phyloP scores from a whole-genome alignment of 2,329 filamentous ascomycete genomes.

The Aspergillus pseudotamarii region DNA sequence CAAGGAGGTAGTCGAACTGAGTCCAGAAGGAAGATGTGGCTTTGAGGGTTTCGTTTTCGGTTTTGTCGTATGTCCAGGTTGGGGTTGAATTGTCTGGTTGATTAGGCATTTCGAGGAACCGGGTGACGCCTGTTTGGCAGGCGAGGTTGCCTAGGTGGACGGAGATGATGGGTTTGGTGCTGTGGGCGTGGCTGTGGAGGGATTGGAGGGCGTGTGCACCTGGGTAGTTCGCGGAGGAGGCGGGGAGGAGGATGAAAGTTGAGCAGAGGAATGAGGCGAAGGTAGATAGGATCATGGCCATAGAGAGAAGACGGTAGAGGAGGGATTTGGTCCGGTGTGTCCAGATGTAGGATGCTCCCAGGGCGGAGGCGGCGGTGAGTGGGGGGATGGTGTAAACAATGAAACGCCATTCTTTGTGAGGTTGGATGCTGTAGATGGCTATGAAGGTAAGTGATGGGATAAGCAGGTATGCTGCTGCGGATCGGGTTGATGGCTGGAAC shows the following conservation, averaged over 20 bases:
- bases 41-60: slow-evolving; percentile 53
- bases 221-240: slow-evolving; percentile 91
- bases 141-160: slow-evolving; percentile 64
- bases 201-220: slow-evolving; percentile 74
- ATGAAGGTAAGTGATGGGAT: slow-evolving; percentile 73
- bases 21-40: slow-evolving; percentile 59
- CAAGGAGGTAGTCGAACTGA: slow-evolving; percentile 60
- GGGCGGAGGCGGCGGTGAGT: slow-evolving; percentile 74
- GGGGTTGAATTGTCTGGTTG: slow-evolving; percentile 13
- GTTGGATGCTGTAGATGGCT: slow-evolving; percentile 79
- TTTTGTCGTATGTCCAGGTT: slow-evolving; percentile 63
- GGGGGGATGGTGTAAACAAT: slow-evolving; percentile 84
- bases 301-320: slow-evolving; percentile 57
- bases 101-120: slow-evolving; percentile 54
- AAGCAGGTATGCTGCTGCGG: slow-evolving; percentile 56
- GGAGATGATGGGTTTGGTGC: slow-evolving; percentile 30
- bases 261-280: slow-evolving; percentile 63
- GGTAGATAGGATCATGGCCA: slow-evolving; percentile 62
- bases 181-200: slow-evolving; percentile 38
- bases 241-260: slow-evolving; percentile 70
- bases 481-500: slow-evolving; percentile 55
- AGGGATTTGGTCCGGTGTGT: slow-evolving; percentile 64
- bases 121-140: slow-evolving; percentile 65
- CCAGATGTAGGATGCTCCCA: slow-evolving; percentile 73
- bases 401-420: slow-evolving; percentile 96